These are phyloP conservation scores for Fomitiporia mediterranea DNA, from an alignment of 1,284 basidiomycete species.

Conservation along the genomic window DNA sequence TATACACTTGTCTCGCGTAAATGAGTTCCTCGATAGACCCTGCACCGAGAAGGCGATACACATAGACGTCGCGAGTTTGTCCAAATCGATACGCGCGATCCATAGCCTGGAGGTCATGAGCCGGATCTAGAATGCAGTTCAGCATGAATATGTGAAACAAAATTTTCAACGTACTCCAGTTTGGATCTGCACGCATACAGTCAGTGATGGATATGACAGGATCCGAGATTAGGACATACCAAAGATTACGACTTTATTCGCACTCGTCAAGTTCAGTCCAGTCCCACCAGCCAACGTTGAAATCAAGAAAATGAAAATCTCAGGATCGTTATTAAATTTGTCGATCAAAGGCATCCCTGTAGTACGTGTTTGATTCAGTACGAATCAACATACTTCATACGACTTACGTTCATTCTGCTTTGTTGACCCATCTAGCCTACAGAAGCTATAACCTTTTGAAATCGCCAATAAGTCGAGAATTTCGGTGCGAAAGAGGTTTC, in stretches of 20 bases:
- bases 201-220: not conserved
- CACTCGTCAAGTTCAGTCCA: slow-evolving; percentile 68
- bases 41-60: slow-evolving; percentile 79
- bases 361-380: not conserved
- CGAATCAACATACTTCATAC: not conserved
- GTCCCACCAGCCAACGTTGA: slow-evolving; percentile 77
- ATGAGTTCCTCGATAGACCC: slow-evolving; percentile 85
- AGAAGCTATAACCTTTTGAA: slow-evolving; percentile 52
- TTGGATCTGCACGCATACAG: slow-evolving; percentile 55
- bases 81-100: slow-evolving; percentile 88
- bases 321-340: slow-evolving; percentile 69
- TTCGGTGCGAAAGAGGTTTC: not conserved
- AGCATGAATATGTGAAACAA: too few species aligned
- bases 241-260: slow-evolving; percentile 85
- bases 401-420: slow-evolving; percentile 58
- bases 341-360: slow-evolving; percentile 81
- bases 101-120: slow-evolving; percentile 85
- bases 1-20: slow-evolving; percentile 83
- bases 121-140: slow-evolving; percentile 52
- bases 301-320: slow-evolving; percentile 74
- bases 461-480: not conserved
- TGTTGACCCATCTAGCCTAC: slow-evolving; percentile 70
- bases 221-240: slow-evolving; percentile 37
- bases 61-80: slow-evolving; percentile 81
- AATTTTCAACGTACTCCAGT: slow-evolving; percentile 66